A percentile compares a stretch with the other conserved stretches of the same genome.
Evolutionary conservation across 140 eudicot genomes (phyloP).

Genomic region (Stevia rebaudiana): DNA sequence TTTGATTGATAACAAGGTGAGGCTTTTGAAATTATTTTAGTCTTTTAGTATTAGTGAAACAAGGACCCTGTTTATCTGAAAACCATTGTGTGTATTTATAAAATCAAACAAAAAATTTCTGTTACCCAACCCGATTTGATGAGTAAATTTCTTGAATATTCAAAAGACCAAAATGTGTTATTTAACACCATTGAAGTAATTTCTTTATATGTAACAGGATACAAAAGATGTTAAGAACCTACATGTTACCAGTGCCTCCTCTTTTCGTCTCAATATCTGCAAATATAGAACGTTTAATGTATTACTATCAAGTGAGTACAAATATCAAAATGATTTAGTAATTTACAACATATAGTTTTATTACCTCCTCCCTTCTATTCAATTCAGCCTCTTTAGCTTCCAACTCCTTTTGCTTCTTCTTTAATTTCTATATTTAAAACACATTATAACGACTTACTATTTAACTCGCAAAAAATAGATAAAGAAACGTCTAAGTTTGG

Average conservation of each 20-base stretch:
- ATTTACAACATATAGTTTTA: not conserved
- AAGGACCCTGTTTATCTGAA: too few relatives aligned
- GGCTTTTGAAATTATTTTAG: too few relatives aligned
- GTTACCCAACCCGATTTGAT: too few relatives aligned
- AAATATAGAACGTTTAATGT: not conserved
- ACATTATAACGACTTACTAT: not conserved
- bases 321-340: not conserved
- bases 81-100: too few relatives aligned
- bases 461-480: not conserved
- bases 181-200: too few relatives aligned
- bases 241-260: constrained; percentile 80
- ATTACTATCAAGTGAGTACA: not conserved
- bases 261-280: constrained; percentile 70
- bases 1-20: too few relatives aligned
- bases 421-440: constrained; percentile 46
- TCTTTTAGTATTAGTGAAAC: too few relatives aligned
- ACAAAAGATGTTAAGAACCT: constrained; percentile 10
- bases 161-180: too few relatives aligned
- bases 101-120: too few relatives aligned
- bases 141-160: too few relatives aligned
- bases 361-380: constrained; percentile 86
- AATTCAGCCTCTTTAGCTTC: constrained; percentile 81
- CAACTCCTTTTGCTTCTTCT: constrained; percentile 75
- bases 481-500: not conserved
- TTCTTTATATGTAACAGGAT: too few relatives aligned